Evolutionary conservation across 176 grass and related monocot species (phyloP), one percentile per base, ranked within the genome.

Genomic region (Aegilops longissima): DNA sequence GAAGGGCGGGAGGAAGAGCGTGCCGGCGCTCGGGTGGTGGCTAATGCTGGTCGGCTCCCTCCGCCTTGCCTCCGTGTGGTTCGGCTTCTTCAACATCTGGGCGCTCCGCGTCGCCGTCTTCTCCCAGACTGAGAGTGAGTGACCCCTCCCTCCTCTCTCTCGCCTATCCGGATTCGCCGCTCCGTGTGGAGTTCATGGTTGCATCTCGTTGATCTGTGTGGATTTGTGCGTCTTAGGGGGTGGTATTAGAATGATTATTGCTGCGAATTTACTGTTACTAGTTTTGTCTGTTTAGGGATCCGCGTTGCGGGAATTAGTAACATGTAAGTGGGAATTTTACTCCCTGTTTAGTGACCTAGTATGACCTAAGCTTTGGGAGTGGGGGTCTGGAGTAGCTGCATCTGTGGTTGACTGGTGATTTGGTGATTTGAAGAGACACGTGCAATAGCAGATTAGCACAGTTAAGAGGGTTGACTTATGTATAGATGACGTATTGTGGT

Each of bases 11-110:
- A 84, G 44, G 44, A 80, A 81, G 64, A 25, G 82, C 72, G 86
- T 95, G 78, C 91, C 84, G 54, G 58, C 86, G 30, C 78, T 98
- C n/a, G 93, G 96, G 0, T 95, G 93, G 96, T 98, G 93, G 96
- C 86, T 95, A 36, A 98, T 98, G 90, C 88, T 94, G 42, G 93
- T 98, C 38, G 96, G 96, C 5, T 92, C 81, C 29, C 92, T 94
- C 31, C 93, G 96, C 67, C 91, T 98, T 44, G 90, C 87, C 81
- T 95, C 91, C 61, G 91, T 98, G 44, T 98, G 96, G 96, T 95
- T 95, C 73, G 96, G 96, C 63, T 98, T 98, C 93, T 98, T 94
- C 86, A 40, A 95, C 90, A 98, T 95, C 83, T 95, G 93, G 96
- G 96, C 93, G 47, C 86, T 98, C 24, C 89, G 91, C 59, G 64